Evolutionary conservation across 2,329 filamentous ascomycete species (phyloP).

Genomic region (Colletotrichum musicola): DNA sequence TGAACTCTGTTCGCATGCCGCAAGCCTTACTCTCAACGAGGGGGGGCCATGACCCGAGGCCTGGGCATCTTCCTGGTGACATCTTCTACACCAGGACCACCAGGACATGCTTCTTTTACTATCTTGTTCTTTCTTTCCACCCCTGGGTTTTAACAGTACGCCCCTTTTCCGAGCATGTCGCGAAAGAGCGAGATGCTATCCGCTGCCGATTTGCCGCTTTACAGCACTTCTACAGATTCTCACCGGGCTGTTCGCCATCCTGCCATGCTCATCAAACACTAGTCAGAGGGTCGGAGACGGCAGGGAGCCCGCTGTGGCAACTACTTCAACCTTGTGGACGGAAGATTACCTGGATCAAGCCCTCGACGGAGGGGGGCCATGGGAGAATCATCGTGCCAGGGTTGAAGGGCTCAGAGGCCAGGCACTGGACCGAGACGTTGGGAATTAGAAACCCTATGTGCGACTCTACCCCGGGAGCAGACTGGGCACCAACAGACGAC

Average conservation of each 20-base stretch:
- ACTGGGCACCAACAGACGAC: slow-evolving; percentile 5
- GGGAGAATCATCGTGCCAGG: slow-evolving; percentile 1
- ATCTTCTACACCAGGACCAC: background rate
- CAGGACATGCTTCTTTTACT: background rate
- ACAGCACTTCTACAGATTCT: slow-evolving; percentile 27
- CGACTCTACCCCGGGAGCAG: background rate
- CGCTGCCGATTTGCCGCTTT: background rate
- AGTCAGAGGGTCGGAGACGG: slow-evolving; percentile 7
- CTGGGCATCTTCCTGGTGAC: background rate
- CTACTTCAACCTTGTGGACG: slow-evolving; percentile 11
- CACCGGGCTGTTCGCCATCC: slow-evolving; percentile 27
- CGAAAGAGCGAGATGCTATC: background rate
- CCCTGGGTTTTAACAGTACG: slow-evolving; percentile 6
- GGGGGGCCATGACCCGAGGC: too few species aligned
- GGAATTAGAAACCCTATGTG: slow-evolving; percentile 1
- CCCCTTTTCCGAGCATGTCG: slow-evolving; percentile 1
- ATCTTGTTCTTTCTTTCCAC: too few species aligned
- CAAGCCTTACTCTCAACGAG: background rate
- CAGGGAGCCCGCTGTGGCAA: slow-evolving; percentile 23
- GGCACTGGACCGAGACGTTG: slow-evolving; percentile 15
- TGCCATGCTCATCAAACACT: slow-evolving; percentile 20
- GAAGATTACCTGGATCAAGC: slow-evolving; percentile 29
- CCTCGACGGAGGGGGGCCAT: background rate
- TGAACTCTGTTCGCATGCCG: slow-evolving; percentile 5
- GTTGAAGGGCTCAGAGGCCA: slow-evolving; percentile 8